A percentile compares a stretch with the other conserved stretches of the same genome.
phyloP scores from a whole-genome alignment of 106 monocot genomes.

The Dendrobium catenatum region DNA sequence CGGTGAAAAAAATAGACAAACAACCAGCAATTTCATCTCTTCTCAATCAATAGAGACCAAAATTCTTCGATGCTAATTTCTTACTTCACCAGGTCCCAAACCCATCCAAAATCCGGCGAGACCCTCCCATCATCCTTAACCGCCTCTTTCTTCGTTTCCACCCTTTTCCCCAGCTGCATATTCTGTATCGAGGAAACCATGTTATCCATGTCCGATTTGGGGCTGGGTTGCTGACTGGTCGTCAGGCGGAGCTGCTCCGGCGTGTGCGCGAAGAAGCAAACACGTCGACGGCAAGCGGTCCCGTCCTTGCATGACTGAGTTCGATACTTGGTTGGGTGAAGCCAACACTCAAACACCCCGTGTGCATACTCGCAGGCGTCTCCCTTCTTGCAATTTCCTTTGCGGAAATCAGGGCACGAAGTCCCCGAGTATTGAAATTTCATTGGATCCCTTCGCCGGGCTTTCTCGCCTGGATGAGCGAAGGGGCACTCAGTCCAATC shows the following conservation, averaged over 20 bases:
- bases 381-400: conserved; percentile 28
- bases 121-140: neutral
- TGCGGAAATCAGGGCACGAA: conserved; percentile 34
- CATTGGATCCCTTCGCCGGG: conserved; percentile 33
- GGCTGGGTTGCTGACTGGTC: neutral
- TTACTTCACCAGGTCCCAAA: neutral
- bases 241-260: conserved; percentile 50
- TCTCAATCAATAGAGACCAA: neutral
- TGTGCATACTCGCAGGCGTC: conserved; percentile 36
- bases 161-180: neutral
- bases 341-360: conserved; percentile 91
- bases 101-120: neutral
- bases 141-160: neutral
- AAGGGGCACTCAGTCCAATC: conserved; percentile 49
- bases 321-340: conserved; percentile 49
- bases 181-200: too few species aligned
- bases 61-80: neutral
- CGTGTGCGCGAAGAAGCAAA: conserved; percentile 52
- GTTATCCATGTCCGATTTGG: neutral
- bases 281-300: neutral
- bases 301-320: conserved; percentile 11
- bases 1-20: neutral
- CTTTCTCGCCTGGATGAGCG: conserved; percentile 44
- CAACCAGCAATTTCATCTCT: too few species aligned
- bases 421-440: conserved; percentile 34